A percentile compares a stretch with the other conserved stretches of the same genome.
These are phyloP conservation scores for Adansonia grandidieri DNA, from an alignment of 441 rosid species.

Conservation along the genomic window DNA sequence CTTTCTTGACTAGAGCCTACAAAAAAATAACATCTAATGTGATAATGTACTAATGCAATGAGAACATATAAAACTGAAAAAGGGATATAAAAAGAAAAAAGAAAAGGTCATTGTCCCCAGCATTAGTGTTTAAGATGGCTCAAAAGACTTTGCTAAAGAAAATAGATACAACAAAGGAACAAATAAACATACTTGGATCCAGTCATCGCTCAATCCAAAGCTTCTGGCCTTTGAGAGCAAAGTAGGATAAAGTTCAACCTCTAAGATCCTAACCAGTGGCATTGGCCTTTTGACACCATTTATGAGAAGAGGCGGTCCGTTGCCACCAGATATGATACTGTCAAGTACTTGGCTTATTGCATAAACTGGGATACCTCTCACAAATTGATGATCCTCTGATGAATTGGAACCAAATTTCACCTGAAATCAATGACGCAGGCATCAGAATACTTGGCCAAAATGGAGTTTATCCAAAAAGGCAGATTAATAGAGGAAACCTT, in stretches of 20 bases:
- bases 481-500: slow-evolving; percentile 55
- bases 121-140: background rate
- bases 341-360: slow-evolving; percentile 78
- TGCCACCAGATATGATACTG: slow-evolving; percentile 69
- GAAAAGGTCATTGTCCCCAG: background rate
- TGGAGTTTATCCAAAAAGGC: slow-evolving; percentile 24
- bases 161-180: slow-evolving; percentile 5
- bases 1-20: slow-evolving; percentile 91
- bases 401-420: slow-evolving; percentile 65
- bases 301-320: slow-evolving; percentile 74
- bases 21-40: slow-evolving; percentile 24
- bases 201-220: slow-evolving; percentile 81
- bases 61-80: background rate
- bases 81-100: background rate
- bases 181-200: slow-evolving; percentile 77
- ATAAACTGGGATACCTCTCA: slow-evolving; percentile 88
- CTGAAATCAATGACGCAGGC: slow-evolving; percentile 49
- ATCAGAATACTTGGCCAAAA: slow-evolving; percentile 23
- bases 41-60: background rate
- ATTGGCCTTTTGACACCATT: slow-evolving; percentile 86
- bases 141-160: background rate
- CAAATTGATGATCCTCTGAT: slow-evolving; percentile 89
- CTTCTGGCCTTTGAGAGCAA: slow-evolving; percentile 95
- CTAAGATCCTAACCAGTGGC: slow-evolving; percentile 90
- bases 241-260: slow-evolving; percentile 85